These are phyloP conservation scores for Purpureocillium takamizusanense DNA, from an alignment of 2,329 filamentous ascomycete genomes.

Conservation along the genomic window DNA sequence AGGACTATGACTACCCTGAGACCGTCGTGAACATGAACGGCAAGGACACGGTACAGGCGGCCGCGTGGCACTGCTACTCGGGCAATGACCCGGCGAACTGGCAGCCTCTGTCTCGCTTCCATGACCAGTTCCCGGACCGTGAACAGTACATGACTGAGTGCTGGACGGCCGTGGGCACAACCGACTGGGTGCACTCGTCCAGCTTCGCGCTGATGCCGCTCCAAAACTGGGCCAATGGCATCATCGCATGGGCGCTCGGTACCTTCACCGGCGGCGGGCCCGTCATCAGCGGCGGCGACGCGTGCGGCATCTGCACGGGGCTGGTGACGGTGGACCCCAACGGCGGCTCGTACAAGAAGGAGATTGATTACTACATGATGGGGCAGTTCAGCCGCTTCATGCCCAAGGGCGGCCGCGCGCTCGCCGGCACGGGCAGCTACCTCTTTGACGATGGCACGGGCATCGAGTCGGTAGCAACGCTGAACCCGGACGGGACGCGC, in stretches of 20 bases:
- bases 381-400: conserved; percentile 43
- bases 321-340: conserved; percentile 45
- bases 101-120: conserved; percentile 27
- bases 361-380: conserved; percentile 43
- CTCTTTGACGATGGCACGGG: conserved; percentile 28
- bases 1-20: conserved; percentile 27
- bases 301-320: conserved; percentile 35
- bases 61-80: conserved; percentile 34
- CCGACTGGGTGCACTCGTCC: conserved; percentile 29
- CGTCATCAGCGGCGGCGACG: conserved; percentile 26
- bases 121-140: conserved; percentile 26
- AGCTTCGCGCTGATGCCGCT: conserved; percentile 39
- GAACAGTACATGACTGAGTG: conserved; percentile 42
- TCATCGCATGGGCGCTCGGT: conserved; percentile 35
- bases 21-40: conserved; percentile 25
- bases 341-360: conserved; percentile 30
- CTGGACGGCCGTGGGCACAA: conserved; percentile 30
- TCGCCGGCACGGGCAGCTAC: conserved; percentile 33
- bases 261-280: conserved; percentile 33
- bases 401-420: conserved; percentile 31
- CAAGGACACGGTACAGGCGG: conserved; percentile 18
- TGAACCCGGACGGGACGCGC: conserved; percentile 35
- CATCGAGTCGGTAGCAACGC: conserved; percentile 34
- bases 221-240: conserved; percentile 36
- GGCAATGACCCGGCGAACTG: conserved; percentile 19